A percentile compares a stretch with the other conserved stretches of the same genome.
These are phyloP conservation scores for Rubia occidens DNA, from an alignment of 305 asterid genomes.

Conservation along the genomic window DNA sequence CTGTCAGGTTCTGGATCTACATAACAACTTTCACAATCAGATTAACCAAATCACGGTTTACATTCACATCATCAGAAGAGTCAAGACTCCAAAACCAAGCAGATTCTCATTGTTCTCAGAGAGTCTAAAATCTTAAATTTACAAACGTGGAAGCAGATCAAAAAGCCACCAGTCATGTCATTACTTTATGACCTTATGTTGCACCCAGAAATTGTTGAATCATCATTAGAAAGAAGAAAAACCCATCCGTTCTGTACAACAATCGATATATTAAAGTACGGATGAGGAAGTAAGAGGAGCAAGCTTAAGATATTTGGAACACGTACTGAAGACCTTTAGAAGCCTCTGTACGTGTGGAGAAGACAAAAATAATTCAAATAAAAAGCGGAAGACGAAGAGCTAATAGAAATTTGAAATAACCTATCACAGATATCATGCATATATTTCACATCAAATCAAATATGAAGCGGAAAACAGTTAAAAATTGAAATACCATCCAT, in stretches of 20 bases:
- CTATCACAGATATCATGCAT: not conserved
- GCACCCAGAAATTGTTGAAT: constrained; percentile 3
- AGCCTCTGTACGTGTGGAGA: not conserved
- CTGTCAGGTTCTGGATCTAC: constrained; percentile 80
- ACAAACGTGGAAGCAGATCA: not conserved
- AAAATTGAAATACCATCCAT: constrained; percentile 64
- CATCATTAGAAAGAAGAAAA: not conserved
- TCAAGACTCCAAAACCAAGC: not conserved
- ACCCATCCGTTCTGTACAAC: not conserved
- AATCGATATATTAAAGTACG: not conserved
- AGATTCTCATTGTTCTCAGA: not conserved
- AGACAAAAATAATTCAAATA: not conserved
- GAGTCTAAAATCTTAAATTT: not conserved
- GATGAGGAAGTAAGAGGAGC: not conserved
- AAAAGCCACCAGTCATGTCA: not conserved
- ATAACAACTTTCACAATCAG: constrained; percentile 20
- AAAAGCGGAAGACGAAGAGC: not conserved
- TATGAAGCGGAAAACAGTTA: constrained; percentile 3
- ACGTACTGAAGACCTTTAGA: not conserved
- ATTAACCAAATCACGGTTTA: not conserved
- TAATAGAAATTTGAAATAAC: not conserved
- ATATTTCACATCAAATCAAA: not conserved
- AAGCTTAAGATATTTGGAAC: not conserved
- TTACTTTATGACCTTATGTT: not conserved
- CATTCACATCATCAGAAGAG: not conserved